These are phyloP conservation scores for Colletotrichum sp. DNA, from an alignment of 2,329 filamentous ascomycete species.

Conservation along the genomic window DNA sequence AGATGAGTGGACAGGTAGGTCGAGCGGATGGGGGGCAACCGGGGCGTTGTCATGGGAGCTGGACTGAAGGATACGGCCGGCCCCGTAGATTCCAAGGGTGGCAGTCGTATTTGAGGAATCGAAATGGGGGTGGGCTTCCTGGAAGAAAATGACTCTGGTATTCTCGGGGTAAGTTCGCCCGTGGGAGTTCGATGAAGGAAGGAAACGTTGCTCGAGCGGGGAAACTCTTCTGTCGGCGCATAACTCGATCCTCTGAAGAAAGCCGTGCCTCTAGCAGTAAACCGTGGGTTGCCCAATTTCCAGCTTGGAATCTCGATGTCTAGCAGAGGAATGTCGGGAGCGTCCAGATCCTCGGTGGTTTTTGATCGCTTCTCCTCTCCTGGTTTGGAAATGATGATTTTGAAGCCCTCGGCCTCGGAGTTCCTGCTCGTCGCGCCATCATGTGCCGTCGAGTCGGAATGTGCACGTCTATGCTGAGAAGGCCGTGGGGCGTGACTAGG, in stretches of 20 bases:
- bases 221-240: constrained; percentile 74
- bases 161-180: constrained; percentile 33
- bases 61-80: constrained; percentile 21
- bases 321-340: constrained; percentile 57
- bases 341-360: constrained; percentile 63
- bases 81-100: constrained; percentile 21
- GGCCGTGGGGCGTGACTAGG: constrained; percentile 30
- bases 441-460: constrained; percentile 79
- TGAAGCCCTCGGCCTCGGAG: constrained; percentile 72
- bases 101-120: constrained; percentile 39
- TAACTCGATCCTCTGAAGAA: constrained; percentile 83
- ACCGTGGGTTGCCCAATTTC: constrained; percentile 80
- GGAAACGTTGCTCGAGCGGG: constrained; percentile 64
- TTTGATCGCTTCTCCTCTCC: constrained; percentile 64
- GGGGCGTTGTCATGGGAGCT: constrained; percentile 34
- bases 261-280: constrained; percentile 77
- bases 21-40: constrained; percentile 45
- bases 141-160: constrained; percentile 31
- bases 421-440: constrained; percentile 60
- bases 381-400: constrained; percentile 80
- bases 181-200: constrained; percentile 43
- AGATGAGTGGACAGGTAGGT: constrained; percentile 55
- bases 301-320: constrained; percentile 84
- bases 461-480: constrained; percentile 62
- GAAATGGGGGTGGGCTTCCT: constrained; percentile 42